Conservation (phyloP, 106 monocot species). For the Dendrobium chrysotoxum region DNA sequence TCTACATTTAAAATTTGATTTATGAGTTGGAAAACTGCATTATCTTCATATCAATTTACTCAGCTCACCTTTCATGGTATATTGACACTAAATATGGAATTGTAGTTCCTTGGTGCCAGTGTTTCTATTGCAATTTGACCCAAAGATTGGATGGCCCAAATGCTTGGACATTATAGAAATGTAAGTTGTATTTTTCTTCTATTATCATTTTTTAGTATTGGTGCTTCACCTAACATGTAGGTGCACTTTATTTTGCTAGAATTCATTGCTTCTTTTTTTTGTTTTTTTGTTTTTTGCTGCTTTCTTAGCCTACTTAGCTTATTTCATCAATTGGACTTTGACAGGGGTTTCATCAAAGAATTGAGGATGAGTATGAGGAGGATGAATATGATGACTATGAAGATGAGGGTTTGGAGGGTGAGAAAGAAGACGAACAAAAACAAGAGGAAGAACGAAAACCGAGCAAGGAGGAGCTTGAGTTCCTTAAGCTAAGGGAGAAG, state of each 20-base stretch:
- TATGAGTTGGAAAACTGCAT: not conserved
- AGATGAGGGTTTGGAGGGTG: constrained; percentile 32
- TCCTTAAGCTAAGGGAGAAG: constrained; percentile 23
- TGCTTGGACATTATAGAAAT: constrained; percentile 8
- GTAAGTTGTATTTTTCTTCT: not conserved
- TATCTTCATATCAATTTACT: not conserved
- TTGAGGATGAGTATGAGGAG: constrained; percentile 23
- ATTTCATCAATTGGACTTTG: not conserved
- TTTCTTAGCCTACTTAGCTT: not conserved
- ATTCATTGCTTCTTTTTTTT: not conserved
- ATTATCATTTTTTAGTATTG: not conserved
- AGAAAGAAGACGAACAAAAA: constrained; percentile 20
- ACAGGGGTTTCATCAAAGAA: constrained; percentile 16
- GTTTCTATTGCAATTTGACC: constrained; percentile 1
- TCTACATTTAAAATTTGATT: not conserved
- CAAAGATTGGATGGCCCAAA: not conserved
- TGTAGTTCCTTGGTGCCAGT: not conserved
- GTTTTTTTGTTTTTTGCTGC: not conserved
- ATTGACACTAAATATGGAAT: not conserved
- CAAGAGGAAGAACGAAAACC: constrained; percentile 5
- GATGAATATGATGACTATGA: constrained; percentile 48
- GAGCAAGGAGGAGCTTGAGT: constrained; percentile 18
- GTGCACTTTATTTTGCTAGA: not conserved
- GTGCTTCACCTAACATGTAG: not conserved
- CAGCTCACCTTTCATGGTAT: not conserved